A percentile compares a stretch with the other conserved stretches of the same genome.
Conservation (phyloP, 306 rosid genomes). For the Datisca glomerata region DNA sequence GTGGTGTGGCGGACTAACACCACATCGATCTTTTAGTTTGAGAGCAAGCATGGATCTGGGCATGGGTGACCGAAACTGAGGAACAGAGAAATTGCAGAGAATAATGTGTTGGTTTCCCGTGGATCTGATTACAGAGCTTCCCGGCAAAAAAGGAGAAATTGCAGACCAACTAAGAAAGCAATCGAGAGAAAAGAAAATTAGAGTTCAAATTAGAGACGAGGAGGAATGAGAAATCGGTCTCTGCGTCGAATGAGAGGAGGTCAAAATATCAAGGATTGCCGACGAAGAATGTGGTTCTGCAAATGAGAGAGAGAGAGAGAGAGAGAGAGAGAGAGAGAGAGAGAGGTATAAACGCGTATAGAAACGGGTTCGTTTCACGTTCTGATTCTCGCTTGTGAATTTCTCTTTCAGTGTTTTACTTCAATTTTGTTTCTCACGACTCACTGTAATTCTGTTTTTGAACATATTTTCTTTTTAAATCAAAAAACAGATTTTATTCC, state of each 20-base stretch:
- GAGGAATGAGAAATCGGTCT: neutral
- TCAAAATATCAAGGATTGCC: neutral
- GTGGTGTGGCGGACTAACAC: constrained; percentile 5
- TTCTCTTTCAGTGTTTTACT: too few relatives aligned
- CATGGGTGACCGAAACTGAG: constrained; percentile 21
- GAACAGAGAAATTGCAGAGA: constrained; percentile 9
- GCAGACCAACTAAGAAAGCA: constrained; percentile 5
- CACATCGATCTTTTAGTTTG: constrained; percentile 35
- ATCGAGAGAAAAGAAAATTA: neutral
- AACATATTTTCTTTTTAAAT: too few relatives aligned
- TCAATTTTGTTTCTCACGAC: too few relatives aligned
- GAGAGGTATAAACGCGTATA: neutral
- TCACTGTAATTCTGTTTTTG: too few relatives aligned
- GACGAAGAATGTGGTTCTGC: neutral
- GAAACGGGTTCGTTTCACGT: neutral
- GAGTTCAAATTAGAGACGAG: neutral
- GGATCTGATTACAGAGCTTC: constrained; percentile 53
- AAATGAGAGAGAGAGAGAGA: neutral
- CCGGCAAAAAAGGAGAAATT: neutral
- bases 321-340: too few relatives aligned
- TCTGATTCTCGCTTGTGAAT: too few relatives aligned
- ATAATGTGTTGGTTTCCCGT: constrained; percentile 25
- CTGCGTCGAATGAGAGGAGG: neutral
- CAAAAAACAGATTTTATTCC: too few relatives aligned
- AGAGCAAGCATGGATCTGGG: constrained; percentile 21